Evolutionary conservation across 2,329 filamentous ascomycete species (phyloP), one percentile per base, ranked within the genome.

Genomic region (Metarhizium guizhouense): DNA sequence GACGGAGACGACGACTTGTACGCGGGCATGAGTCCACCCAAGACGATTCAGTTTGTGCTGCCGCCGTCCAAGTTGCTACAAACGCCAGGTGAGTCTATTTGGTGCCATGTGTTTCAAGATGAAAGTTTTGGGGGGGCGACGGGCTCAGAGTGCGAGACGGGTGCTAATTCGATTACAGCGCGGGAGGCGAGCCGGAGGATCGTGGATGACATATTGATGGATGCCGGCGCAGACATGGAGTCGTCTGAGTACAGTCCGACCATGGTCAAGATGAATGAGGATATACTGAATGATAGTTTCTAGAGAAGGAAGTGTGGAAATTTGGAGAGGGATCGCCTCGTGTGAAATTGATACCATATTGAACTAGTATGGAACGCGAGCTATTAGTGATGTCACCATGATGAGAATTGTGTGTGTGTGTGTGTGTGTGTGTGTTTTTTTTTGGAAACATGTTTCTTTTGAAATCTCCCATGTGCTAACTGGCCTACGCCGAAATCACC

Each of bases 31-130:
- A 96, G 90, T 65, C 94, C 94, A 32, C 94, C 94, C 0, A 97
- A 97, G 76, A 94, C 90, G 11, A 92, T 95, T 58, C 88, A 92
- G 65, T 95, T 95, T 69, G 86, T 87, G 48, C 73, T 95, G 51
- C 88, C 88, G 52, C 86, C 87, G 54, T 88, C 85, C 45, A 85
- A 88, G 66, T 73, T 95, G 25, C 70, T 93, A 68, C 89, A 92
- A 68, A 95, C 90, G 51, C 90, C 89, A 59, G 86, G 85, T 88
- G 72, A 67, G 82, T 57, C 29, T 47, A 45, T 36, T 47, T 30
- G 13, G n/a, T 25, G 25, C 25, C 25, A 25, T 25, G 4, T 25
- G 25, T 25, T 25, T 25, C 3, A 25, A 4, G 25, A 25, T 25
- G 25, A 25, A 25, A 25, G 25, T 25, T 25, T 4, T 3, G 25